Evolutionary conservation across 2,329 filamentous ascomycete species (phyloP).

Genomic region (Cryoendolithus antarcticus): DNA sequence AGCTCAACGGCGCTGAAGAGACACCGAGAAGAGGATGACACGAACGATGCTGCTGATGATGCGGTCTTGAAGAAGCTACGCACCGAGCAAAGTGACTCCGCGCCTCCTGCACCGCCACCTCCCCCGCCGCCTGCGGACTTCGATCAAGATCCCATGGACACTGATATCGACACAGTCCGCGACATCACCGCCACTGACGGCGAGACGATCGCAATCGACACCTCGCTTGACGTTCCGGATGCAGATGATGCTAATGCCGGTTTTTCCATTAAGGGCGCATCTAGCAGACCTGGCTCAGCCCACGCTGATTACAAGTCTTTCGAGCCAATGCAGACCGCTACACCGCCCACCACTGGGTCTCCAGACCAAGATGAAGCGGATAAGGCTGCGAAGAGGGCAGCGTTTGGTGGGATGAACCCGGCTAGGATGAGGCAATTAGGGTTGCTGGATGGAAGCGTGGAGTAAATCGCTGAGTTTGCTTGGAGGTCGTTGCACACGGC

Average conservation of each 20-base stretch:
- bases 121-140: slow-evolving; percentile 26
- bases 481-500: neutral
- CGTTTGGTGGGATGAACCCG: slow-evolving; percentile 23
- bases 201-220: slow-evolving; percentile 18
- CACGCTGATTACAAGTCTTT: slow-evolving; percentile 9
- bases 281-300: slow-evolving; percentile 8
- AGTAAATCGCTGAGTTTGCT: slow-evolving; percentile 3
- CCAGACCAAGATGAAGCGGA: slow-evolving; percentile 21
- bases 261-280: slow-evolving; percentile 17
- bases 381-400: slow-evolving; percentile 12
- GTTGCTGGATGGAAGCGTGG: slow-evolving; percentile 14
- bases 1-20: slow-evolving; percentile 17
- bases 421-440: slow-evolving; percentile 24
- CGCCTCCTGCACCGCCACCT: slow-evolving; percentile 27
- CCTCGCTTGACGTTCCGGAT: slow-evolving; percentile 9
- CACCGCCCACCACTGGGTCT: slow-evolving; percentile 28
- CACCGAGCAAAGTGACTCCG: slow-evolving; percentile 15
- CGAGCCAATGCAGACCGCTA: slow-evolving; percentile 34
- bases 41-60: slow-evolving; percentile 24
- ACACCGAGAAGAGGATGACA: slow-evolving; percentile 14
- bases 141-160: slow-evolving; percentile 6
- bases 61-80: slow-evolving; percentile 18
- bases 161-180: neutral
- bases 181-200: neutral
- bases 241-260: slow-evolving; percentile 11